phyloP scores from a whole-genome alignment of 2,329 filamentous ascomycete species.

The Pseudocercospora fijiensis region DNA sequence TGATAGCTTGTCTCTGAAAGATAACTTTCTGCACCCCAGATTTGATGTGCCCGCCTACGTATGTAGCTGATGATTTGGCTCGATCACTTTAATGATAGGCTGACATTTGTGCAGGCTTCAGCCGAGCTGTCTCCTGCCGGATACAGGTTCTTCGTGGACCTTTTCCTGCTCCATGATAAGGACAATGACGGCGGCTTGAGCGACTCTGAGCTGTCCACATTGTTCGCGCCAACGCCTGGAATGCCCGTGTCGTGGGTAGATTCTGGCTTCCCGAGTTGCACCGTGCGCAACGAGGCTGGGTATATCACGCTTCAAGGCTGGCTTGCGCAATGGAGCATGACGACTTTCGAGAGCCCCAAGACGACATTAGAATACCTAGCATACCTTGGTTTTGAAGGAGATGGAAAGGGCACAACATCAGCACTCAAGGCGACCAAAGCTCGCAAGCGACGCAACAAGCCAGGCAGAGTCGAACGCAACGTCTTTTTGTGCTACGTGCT shows the following conservation, averaged over 20 bases:
- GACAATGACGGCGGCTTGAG: slow-evolving; percentile 96
- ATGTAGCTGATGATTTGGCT: neutral
- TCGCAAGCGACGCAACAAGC: slow-evolving; percentile 77
- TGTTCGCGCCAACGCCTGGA: slow-evolving; percentile 92
- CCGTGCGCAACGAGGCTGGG: slow-evolving; percentile 90
- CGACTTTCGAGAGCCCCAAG: slow-evolving; percentile 91
- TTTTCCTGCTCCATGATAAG: slow-evolving; percentile 93
- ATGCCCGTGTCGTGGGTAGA: slow-evolving; percentile 84
- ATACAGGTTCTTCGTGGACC: slow-evolving; percentile 95
- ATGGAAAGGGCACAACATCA: slow-evolving; percentile 70
- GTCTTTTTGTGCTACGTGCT: slow-evolving; percentile 93
- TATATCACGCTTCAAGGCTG: slow-evolving; percentile 95
- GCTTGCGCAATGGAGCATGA: slow-evolving; percentile 99
- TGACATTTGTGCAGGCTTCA: slow-evolving; percentile 55
- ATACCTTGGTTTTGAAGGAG: slow-evolving; percentile 87
- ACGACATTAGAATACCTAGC: slow-evolving; percentile 94
- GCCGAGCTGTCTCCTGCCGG: slow-evolving; percentile 91
- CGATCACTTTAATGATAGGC: neutral
- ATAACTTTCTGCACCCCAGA: slow-evolving; percentile 86
- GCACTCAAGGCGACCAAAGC: slow-evolving; percentile 92
- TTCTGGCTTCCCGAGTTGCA: slow-evolving; percentile 85
- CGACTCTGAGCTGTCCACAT: slow-evolving; percentile 74
- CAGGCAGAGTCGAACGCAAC: slow-evolving; percentile 85
- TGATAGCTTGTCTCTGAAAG: slow-evolving; percentile 86
- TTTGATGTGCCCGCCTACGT: slow-evolving; percentile 85